Conservation (phyloP, 2,329 filamentous ascomycete genomes). For the Penicillium sp. region DNA sequence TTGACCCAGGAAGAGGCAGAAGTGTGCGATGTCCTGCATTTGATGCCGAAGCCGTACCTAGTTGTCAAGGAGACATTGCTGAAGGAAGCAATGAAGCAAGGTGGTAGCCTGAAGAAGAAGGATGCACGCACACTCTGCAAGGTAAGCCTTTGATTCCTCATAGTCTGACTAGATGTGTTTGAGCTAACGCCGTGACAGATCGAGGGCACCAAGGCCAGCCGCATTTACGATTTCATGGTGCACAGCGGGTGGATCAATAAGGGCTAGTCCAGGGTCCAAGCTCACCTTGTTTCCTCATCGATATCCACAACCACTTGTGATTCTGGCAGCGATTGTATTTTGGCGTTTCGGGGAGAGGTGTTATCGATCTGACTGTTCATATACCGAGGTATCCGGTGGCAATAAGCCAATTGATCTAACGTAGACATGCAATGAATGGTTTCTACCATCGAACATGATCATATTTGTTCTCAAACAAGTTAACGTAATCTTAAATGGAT, state of each 20-base stretch:
- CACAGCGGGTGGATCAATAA: constrained; percentile 88
- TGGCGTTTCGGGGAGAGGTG: constrained; percentile 4
- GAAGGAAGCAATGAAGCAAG: constrained; percentile 81
- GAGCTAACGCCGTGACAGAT: constrained; percentile 47
- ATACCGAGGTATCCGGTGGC: constrained; percentile 9
- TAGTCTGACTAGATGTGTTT: not conserved
- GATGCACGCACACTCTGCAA: constrained; percentile 78
- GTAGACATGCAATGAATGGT: no score
- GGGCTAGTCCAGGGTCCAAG: constrained; percentile 46
- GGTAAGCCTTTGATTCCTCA: constrained; percentile 34
- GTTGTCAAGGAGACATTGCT: constrained; percentile 92
- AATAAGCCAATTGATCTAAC: constrained; percentile 4
- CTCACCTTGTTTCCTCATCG: constrained; percentile 1
- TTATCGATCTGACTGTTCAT: constrained; percentile 14
- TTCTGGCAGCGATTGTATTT: constrained; percentile 15
- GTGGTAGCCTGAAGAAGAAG: constrained; percentile 88
- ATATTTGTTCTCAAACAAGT: no score
- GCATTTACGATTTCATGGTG: constrained; percentile 92
- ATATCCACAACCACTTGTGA: constrained; percentile 16
- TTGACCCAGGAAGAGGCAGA: constrained; percentile 78
- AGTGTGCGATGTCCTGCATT: constrained; percentile 72
- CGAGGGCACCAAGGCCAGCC: constrained; percentile 75
- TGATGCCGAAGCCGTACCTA: constrained; percentile 91
- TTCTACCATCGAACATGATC: no score
- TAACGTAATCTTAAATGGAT: no score